Evolutionary conservation across 208 protist species (phyloP), one percentile per base, ranked within the genome.

Genomic region (Balamuthia mandrillaris): DNA sequence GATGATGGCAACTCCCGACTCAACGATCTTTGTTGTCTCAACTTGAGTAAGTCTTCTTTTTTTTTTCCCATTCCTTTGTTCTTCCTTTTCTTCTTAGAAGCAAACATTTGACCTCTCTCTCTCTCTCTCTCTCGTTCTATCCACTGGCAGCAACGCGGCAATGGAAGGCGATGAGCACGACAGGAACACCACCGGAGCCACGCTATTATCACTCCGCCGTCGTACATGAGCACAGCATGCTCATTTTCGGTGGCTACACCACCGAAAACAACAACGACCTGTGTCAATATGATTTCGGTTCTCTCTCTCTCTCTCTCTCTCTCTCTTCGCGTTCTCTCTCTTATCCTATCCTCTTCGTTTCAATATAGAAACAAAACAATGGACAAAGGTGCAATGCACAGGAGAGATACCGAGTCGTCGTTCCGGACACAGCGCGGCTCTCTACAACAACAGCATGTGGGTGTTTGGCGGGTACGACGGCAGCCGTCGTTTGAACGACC

Each of bases 401-500:
- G 45, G 47, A 14, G 49, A 66, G 35, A 39, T 39, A n/a, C 85
- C 85, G 1, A 33, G 35, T 14, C 37, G 49, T 21, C 84, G 87
- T 54, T 68, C 74, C n/a, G 56, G 70, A 18, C 87, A 89, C 35
- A 39, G 47, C 12, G 54, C 63, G 2, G 47, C 63, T 18, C 37
- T 86, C 24, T 49, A 77, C 1, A 39, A 72, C 21, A 54, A 42
- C 37, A 44, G 70, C 21, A 74, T 89, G 7, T 68, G 65, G 29
- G 33, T 89, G 14, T 75, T 89, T 18, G 87, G 87, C 33, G 87
- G 87, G 0, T 89, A 89, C 70, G 86, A 89, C 54, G 86, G 86
- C 16, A 2, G 45, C 2, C 44, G 56, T 7, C 72, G 24, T 18
- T 42, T 33, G 14, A 86, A 68, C 39, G 66, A 88, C 77, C 79